Conservation (phyloP, 2,329 filamentous ascomycete genomes). For the Aspergillus puulaauensis region DNA sequence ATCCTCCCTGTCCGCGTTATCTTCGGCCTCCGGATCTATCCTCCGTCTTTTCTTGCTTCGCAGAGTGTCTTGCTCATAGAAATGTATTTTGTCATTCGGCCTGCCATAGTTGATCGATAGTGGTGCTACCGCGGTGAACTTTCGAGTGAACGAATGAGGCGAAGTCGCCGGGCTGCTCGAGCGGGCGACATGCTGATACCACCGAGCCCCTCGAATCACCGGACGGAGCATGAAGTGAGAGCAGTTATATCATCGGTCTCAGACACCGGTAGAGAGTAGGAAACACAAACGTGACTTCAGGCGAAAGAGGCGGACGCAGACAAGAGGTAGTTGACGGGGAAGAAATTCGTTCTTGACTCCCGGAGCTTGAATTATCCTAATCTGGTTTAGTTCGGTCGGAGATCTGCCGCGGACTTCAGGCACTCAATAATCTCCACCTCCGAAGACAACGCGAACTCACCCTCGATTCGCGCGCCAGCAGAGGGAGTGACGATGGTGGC, state of each 20-base stretch:
- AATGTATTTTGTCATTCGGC: constrained; percentile 42
- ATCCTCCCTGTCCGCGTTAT: constrained; percentile 36
- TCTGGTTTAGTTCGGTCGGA: constrained; percentile 32
- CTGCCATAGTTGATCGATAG: constrained; percentile 34
- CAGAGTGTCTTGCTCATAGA: constrained; percentile 43
- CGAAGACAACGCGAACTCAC: background rate
- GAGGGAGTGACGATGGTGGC: constrained; percentile 14
- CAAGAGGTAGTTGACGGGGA: constrained; percentile 12
- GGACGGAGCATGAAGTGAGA: constrained; percentile 45
- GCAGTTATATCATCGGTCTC: constrained; percentile 34
- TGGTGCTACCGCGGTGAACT: constrained; percentile 32
- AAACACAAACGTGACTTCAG: background rate
- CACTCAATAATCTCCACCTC: background rate
- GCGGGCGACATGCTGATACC: constrained; percentile 43
- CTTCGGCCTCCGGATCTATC: constrained; percentile 41
- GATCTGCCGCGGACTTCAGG: constrained; percentile 15
- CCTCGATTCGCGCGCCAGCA: background rate
- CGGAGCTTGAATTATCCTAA: constrained; percentile 17
- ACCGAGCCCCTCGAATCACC: constrained; percentile 44
- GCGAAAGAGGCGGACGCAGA: background rate
- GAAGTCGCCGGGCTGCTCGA: constrained; percentile 29
- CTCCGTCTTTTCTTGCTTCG: constrained; percentile 36
- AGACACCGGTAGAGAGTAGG: background rate
- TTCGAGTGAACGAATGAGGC: constrained; percentile 23
- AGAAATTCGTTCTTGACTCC: background rate